Evolutionary conservation across 345 rosid genomes (phyloP).

Genomic region (Cochlearia excelsa): DNA sequence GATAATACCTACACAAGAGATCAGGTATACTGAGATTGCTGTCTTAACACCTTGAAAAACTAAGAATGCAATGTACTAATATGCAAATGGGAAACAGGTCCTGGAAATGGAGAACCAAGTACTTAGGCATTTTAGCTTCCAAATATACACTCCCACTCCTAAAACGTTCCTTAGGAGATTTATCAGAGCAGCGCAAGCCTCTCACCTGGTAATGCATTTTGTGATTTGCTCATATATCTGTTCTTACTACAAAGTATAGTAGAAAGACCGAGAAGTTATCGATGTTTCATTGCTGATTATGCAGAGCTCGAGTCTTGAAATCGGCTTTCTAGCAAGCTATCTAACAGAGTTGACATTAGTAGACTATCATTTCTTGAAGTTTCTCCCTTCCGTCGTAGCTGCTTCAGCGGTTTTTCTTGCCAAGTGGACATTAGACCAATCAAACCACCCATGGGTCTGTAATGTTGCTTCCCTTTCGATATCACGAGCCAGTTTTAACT

Average conservation of each 20-base stretch:
- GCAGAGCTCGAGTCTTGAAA: slow-evolving; percentile 70
- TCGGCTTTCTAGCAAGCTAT: slow-evolving; percentile 76
- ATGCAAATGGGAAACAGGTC: slow-evolving; percentile 47
- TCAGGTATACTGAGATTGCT: slow-evolving; percentile 49
- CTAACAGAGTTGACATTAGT: slow-evolving; percentile 72
- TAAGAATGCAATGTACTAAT: slow-evolving; percentile 18
- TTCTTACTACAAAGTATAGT: slow-evolving; percentile 12
- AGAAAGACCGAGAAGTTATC: slow-evolving; percentile 22
- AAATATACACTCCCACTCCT: slow-evolving; percentile 69
- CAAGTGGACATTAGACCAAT: slow-evolving; percentile 84
- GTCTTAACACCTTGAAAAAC: slow-evolving; percentile 6
- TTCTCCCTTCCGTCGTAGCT: slow-evolving; percentile 78
- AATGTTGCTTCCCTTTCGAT: slow-evolving; percentile 23
- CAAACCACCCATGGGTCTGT: slow-evolving; percentile 80
- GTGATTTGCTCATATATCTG: slow-evolving; percentile 6
- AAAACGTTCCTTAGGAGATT: slow-evolving; percentile 92
- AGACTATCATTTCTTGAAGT: slow-evolving; percentile 60
- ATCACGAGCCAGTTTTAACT: slow-evolving; percentile 3
- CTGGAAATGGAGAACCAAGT: slow-evolving; percentile 68
- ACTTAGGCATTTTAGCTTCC: slow-evolving; percentile 63
- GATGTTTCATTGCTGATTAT: slow-evolving; percentile 20
- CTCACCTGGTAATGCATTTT: slow-evolving; percentile 49
- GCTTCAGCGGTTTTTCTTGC: slow-evolving; percentile 94
- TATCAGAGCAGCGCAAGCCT: slow-evolving; percentile 83
- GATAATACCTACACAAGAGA: slow-evolving; percentile 80